Conservation (phyloP, 202 grass and related monocot species). For the Bolboschoenoplectus hybrid region DNA sequence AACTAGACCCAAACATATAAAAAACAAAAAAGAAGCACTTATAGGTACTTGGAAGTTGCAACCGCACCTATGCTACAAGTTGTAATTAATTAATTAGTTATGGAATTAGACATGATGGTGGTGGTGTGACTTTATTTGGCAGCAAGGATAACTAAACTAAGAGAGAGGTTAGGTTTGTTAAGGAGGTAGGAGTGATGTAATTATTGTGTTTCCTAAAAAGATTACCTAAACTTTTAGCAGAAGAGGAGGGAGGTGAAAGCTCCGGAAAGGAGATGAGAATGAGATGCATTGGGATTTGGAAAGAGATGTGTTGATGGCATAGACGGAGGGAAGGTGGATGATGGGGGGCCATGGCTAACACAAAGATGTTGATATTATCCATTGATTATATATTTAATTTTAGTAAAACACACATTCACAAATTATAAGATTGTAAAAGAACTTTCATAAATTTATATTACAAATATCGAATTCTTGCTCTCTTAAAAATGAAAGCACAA, state of each 20-base stretch:
- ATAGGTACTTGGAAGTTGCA: neutral
- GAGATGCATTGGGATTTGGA: neutral
- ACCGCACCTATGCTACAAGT: neutral
- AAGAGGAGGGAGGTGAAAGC: neutral
- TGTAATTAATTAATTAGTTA: neutral
- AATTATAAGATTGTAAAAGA: no score
- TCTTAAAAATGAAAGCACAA: no score
- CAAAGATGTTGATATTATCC: no score
- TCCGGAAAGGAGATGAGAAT: neutral
- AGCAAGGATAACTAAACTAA: neutral
- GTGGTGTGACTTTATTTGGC: conserved; percentile 9
- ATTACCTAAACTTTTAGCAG: neutral
- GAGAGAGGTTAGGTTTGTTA: neutral
- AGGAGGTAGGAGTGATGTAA: conserved; percentile 10
- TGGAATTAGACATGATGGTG: neutral
- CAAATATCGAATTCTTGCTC: no score
- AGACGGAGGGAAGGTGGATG: no score
- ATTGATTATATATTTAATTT: no score
- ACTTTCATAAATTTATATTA: no score
- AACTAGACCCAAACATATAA: neutral
- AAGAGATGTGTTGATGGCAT: conserved; percentile 18
- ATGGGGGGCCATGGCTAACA: no score
- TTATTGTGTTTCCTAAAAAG: conserved; percentile 29
- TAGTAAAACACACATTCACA: no score
- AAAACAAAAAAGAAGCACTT: neutral